Evolutionary conservation across 1,284 basidiomycete genomes (phyloP), one percentile per base, ranked within the genome.

Genomic region (Rhodotorula sp.): DNA sequence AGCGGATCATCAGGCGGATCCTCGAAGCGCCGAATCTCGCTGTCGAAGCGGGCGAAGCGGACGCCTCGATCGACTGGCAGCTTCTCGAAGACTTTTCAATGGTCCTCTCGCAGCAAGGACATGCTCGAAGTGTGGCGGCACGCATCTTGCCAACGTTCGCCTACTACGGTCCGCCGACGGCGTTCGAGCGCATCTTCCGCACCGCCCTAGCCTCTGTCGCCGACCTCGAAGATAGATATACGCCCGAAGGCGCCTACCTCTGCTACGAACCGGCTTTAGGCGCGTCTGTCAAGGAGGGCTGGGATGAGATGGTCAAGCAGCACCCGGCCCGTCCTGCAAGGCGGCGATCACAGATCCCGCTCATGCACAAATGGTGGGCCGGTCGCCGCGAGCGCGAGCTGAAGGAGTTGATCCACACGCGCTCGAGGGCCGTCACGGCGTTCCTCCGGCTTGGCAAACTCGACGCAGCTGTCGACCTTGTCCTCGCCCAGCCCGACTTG

Each of bases 101-200:
- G 15, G 3, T 37, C 11, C n/a, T 64, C 1, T 61, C 57, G 13
- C 31, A 18, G 26, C 58, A 67, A 10, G 70, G 70, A 1, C 46
- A 68, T 16, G 30, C 31, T 11, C 56, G 57, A 20, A 46, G 65
- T 55, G 66, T 71, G 22, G 63, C 70, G 15, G 57, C 55, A 5
- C 53, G 31, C 22, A n/a, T 65, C 8, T n/a, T 71, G 26, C 16
- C 16, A 1, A 26, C 37, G 40, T 18, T 59, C 26, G 57, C 67
- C 20, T 51, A 46, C 2, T 60, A 63, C 31, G 52, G 26, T 1
- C 37, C 56, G 30, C n/a, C 7, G n/a, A 34, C 47, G 11, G 13
- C 16, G 16, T 26, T n/a, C 4, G 60, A 60, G 30, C 40, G 50
- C 13, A 31, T 67, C n/a, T 65, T 64, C 24, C 22, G 31, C 6